A percentile compares a stretch with the other conserved stretches of the same genome.
These are phyloP conservation scores for Volvariella volvacea DNA, from an alignment of 1,284 basidiomycete genomes.

Conservation along the genomic window DNA sequence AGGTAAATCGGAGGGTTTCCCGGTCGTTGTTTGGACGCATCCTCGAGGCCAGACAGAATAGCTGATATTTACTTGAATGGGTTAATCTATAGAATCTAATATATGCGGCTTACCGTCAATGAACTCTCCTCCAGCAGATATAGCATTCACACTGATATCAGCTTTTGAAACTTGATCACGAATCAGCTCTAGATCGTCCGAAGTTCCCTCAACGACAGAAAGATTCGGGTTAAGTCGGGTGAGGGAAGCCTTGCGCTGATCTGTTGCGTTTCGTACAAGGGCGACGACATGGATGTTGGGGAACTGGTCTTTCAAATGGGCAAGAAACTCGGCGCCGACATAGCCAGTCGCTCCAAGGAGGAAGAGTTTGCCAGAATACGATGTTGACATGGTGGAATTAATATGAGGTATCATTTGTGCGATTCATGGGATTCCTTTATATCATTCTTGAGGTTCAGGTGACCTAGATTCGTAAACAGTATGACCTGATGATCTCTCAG, in stretches of 20 bases:
- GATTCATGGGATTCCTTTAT: too few relatives aligned
- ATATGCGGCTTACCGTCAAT: too few relatives aligned
- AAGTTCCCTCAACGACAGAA: slow-evolving; percentile 26
- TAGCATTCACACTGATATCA: slow-evolving; percentile 28
- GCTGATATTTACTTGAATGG: slow-evolving; percentile 16
- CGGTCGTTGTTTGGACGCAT: slow-evolving; percentile 17
- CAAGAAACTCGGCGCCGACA: slow-evolving; percentile 32
- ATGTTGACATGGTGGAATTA: too few relatives aligned
- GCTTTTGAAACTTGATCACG: slow-evolving; percentile 24
- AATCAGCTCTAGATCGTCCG: slow-evolving; percentile 28
- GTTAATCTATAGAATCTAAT: too few relatives aligned
- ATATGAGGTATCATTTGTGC: too few relatives aligned
- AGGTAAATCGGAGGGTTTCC: slow-evolving; percentile 33
- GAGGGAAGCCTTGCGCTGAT: slow-evolving; percentile 20
- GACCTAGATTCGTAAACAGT: too few relatives aligned
- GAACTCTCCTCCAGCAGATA: slow-evolving; percentile 5
- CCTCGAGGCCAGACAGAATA: slow-evolving; percentile 30
- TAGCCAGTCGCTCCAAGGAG: slow-evolving; percentile 40
- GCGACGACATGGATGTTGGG: slow-evolving; percentile 25
- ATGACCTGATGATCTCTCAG: too few relatives aligned
- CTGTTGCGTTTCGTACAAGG: slow-evolving; percentile 26
- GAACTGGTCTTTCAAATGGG: slow-evolving; percentile 20
- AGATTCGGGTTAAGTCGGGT: slow-evolving; percentile 23
- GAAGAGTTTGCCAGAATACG: slow-evolving; percentile 20
- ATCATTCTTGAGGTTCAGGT: too few relatives aligned